phyloP scores from a whole-genome alignment of 257 asterid species.

The Solanum ossicruentum region DNA sequence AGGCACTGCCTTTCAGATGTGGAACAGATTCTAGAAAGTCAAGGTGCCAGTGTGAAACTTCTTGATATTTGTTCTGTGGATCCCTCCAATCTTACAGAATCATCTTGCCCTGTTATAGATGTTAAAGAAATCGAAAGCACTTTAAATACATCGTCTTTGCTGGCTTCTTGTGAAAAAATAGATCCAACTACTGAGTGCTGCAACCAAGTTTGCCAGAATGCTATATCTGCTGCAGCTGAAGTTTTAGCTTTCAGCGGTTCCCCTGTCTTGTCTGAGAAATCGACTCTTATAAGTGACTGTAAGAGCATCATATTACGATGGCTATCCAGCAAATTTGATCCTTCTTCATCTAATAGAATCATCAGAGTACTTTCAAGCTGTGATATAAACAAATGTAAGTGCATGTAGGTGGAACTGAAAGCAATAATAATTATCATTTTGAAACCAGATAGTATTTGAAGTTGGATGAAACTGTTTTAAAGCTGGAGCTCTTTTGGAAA shows the following conservation, averaged over 20 bases:
- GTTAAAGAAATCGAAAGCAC: conserved; percentile 1
- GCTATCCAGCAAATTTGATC: conserved; percentile 20
- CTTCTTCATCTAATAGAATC: conserved; percentile 13
- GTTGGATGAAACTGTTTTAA: background rate
- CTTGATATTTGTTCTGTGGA: conserved; percentile 15
- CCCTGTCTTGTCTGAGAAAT: background rate
- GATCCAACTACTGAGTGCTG: conserved; percentile 21
- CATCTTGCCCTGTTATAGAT: conserved; percentile 18
- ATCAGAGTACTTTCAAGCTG: conserved; percentile 21
- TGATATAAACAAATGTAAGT: conserved; percentile 13
- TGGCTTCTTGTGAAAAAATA: conserved; percentile 11
- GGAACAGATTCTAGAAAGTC: conserved; percentile 16
- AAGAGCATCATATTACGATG: conserved; percentile 13
- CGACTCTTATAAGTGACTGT: conserved; percentile 5
- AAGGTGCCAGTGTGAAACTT: conserved; percentile 18
- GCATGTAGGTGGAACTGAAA: no score
- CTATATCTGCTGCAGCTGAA: conserved; percentile 20
- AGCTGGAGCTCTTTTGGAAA: background rate
- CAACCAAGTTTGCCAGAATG: conserved; percentile 18
- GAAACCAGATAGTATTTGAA: background rate
- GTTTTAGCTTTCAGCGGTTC: background rate
- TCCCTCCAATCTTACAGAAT: conserved; percentile 4
- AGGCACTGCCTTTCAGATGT: conserved; percentile 24
- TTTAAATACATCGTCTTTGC: conserved; percentile 6
- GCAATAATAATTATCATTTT: background rate